Base-by-base conservation (phyloP, 2,329 filamentous ascomycete species). In the Verticillium klebahnii region DNA sequence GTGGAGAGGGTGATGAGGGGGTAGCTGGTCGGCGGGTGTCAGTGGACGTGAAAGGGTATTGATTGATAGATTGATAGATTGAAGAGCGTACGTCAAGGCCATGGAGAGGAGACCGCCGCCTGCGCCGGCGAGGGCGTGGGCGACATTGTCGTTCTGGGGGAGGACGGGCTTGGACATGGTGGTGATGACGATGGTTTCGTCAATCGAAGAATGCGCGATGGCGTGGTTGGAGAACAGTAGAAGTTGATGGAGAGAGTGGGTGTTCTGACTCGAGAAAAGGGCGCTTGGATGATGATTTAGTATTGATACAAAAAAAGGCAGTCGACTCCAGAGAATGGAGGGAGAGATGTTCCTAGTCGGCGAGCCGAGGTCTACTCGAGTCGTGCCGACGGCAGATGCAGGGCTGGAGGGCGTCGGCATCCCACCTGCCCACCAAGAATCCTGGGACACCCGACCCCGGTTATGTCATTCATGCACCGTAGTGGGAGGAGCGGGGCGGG, bases 1-100 rank as follows among this genome's bases (percentile, higher is more conserved):
- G 95, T 99, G 25, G 95, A 99, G 66, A 99, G 89, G 37, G 95
- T 98, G 73, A 99, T 96, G 70, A 99, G 88, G 52, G 95, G 95
- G 77, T 98, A 98, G 68, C 92, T 95, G 72, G 23, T 25, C 40
- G 8, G 36, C 40, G 50, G 8, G 56, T 61, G 68, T 65, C 59
- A 64, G 58, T 40, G 31, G 29, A n/a, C 32, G 39, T 31, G 15
- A 32, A 29, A n/a, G 34, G 34, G 50, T 61, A 59, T 57, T 50
- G 61, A 59, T 57, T 25, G 25, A 5, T 57, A 1, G 25, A 5
- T 25, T 56, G 55, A 55, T n/a, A 17, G 39, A 29, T 29, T 29
- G 29, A 29, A 6, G 58, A 60, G 59, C 82, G 66, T 85, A 96
- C 88, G 95, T 99, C 77, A 99, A 79, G 69, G 93, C 86, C 92